These are phyloP conservation scores for Gracilaria caudata DNA, from an alignment of 23 red algal species.

Conservation along the genomic window DNA sequence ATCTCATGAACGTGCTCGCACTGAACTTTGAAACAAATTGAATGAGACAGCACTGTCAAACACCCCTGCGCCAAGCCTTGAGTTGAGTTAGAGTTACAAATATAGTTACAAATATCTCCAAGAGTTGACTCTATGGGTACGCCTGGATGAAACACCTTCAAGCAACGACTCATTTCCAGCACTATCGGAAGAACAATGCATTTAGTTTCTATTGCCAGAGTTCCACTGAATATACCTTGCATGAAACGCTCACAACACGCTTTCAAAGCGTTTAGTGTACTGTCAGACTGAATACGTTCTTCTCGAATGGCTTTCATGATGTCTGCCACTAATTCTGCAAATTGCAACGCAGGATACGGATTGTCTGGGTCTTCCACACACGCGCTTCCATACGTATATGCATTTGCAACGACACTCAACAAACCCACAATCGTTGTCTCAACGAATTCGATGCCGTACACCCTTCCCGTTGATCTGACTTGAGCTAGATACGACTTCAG, in stretches of 20 bases:
- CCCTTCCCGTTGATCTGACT: no score
- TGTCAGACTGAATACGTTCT: background rate
- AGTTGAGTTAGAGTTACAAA: constrained; percentile 32
- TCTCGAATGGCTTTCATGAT: background rate
- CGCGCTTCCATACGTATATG: background rate
- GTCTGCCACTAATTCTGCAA: background rate
- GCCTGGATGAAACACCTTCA: background rate
- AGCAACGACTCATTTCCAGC: background rate
- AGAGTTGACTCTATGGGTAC: background rate
- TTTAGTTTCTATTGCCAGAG: background rate
- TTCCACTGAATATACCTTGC: background rate
- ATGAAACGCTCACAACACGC: constrained; percentile 17
- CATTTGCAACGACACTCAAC: constrained; percentile 6
- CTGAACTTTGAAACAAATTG: constrained; percentile 11
- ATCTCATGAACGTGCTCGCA: background rate
- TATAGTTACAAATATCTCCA: constrained; percentile 9
- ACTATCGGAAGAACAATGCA: background rate
- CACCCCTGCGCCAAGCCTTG: background rate
- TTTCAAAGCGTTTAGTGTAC: background rate
- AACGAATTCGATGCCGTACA: background rate
- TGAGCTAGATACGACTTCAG: background rate
- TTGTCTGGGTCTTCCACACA: background rate
- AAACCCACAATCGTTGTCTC: background rate
- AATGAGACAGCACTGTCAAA: background rate
- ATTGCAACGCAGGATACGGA: background rate